Percentiles rank a stretch among this genome's conserved stretches.
phyloP scores from a whole-genome alignment of 73 alveolate genomes.

The Symbiodinium natans region DNA sequence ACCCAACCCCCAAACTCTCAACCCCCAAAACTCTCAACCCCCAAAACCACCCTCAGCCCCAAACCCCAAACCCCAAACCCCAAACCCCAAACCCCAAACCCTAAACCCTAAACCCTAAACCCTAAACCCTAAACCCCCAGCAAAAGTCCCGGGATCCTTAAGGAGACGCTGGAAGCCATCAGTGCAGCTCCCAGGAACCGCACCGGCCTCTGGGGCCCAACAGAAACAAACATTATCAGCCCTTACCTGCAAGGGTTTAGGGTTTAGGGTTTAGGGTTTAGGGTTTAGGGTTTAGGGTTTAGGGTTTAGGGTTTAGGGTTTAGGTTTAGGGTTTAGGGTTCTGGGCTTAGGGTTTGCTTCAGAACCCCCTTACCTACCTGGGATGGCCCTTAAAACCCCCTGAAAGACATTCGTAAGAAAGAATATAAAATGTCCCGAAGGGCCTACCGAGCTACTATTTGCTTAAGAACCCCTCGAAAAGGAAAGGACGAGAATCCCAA shows the following conservation, averaged over 20 bases:
- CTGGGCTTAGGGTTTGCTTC: background rate
- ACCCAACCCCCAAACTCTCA: too few species aligned
- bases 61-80: too few species aligned
- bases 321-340: background rate
- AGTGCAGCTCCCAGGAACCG: conserved; percentile 69
- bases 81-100: background rate
- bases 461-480: too few species aligned
- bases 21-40: too few species aligned
- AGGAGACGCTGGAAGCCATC: conserved; percentile 53
- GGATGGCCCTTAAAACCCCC: too few species aligned
- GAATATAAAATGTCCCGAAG: too few species aligned
- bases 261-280: background rate
- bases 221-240: too few species aligned
- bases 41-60: too few species aligned
- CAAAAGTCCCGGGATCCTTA: background rate
- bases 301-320: background rate
- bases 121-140: background rate
- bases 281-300: background rate
- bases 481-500: too few species aligned
- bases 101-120: background rate
- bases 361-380: too few species aligned
- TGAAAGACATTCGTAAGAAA: too few species aligned
- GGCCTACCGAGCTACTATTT: too few species aligned
- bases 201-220: background rate
- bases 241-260: background rate